These are phyloP conservation scores for Ambrosiella beaveri DNA, from an alignment of 2,329 filamentous ascomycete species.

Conservation along the genomic window DNA sequence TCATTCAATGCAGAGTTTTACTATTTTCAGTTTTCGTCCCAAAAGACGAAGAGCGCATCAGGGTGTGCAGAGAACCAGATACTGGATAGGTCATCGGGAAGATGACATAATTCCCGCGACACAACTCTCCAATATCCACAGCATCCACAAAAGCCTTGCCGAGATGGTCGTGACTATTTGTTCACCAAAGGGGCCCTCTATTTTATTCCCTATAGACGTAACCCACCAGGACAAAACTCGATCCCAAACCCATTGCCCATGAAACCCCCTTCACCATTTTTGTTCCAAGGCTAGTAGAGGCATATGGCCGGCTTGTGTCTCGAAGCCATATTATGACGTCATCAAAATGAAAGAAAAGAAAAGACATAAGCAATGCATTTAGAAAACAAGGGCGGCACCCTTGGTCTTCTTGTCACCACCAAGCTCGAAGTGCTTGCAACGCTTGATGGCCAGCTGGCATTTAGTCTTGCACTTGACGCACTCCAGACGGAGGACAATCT, in stretches of 20 bases:
- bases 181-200: not conserved
- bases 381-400: conserved; percentile 99
- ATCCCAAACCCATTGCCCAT: conserved; percentile 19
- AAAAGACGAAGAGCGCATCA: not conserved
- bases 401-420: conserved; percentile 99
- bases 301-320: conserved; percentile 3
- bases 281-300: conserved; percentile 10
- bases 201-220: conserved; percentile 27
- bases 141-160: too few species aligned
- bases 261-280: conserved; percentile 30
- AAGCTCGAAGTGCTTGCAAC: conserved; percentile 99
- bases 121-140: too few species aligned
- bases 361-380: conserved; percentile 38
- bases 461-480: conserved; percentile 97
- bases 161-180: not conserved
- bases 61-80: too few species aligned
- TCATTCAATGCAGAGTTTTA: not conserved
- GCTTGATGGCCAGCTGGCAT: conserved; percentile 94
- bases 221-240: conserved; percentile 21
- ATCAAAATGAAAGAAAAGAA: conserved; percentile 28
- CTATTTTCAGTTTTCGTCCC: not conserved
- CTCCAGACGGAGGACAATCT: conserved; percentile 96
- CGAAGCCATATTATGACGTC: conserved; percentile 20
- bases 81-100: too few species aligned
- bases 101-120: too few species aligned